Conservation (phyloP, 495 filamentous ascomycete species). For the Penicillium mononematosum region DNA sequence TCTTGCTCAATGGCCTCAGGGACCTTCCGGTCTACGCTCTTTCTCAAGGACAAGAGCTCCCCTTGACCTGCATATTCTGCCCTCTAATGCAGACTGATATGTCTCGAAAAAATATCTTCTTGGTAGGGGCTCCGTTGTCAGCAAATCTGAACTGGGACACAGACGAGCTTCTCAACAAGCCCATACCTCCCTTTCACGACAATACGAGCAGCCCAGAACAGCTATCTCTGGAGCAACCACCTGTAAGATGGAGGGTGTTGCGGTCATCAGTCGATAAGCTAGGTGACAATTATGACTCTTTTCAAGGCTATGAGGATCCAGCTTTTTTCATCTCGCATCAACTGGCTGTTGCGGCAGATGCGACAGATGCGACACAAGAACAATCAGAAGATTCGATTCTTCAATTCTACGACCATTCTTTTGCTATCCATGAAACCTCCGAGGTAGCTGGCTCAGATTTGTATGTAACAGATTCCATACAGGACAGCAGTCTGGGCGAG, state of each 20-base stretch:
- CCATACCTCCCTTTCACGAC: conserved; percentile 48
- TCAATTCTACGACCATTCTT: conserved; percentile 73
- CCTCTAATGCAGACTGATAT: conserved; percentile 24
- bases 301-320: conserved; percentile 28
- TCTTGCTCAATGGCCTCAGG: not conserved
- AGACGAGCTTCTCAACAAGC: conserved; percentile 45
- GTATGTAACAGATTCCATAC: conserved; percentile 21
- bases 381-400: conserved; percentile 38
- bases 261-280: conserved; percentile 14
- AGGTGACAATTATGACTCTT: conserved; percentile 10
- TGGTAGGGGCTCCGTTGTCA: conserved; percentile 61
- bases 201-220: conserved; percentile 15
- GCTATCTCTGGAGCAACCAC: conserved; percentile 12
- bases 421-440: conserved; percentile 57
- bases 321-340: conserved; percentile 51
- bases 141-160: conserved; percentile 56
- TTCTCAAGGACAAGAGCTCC: not conserved
- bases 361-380: conserved; percentile 8
- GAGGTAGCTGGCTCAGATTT: conserved; percentile 28
- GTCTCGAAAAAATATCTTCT: conserved; percentile 53
- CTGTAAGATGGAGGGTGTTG: conserved; percentile 46
- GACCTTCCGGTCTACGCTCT: not conserved
- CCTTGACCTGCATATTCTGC: not conserved
- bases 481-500: conserved; percentile 28
- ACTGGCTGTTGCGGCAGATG: conserved; percentile 25